Conservation (phyloP, 1,139 yeast genomes). For the Saccharomyces hybrid region DNA sequence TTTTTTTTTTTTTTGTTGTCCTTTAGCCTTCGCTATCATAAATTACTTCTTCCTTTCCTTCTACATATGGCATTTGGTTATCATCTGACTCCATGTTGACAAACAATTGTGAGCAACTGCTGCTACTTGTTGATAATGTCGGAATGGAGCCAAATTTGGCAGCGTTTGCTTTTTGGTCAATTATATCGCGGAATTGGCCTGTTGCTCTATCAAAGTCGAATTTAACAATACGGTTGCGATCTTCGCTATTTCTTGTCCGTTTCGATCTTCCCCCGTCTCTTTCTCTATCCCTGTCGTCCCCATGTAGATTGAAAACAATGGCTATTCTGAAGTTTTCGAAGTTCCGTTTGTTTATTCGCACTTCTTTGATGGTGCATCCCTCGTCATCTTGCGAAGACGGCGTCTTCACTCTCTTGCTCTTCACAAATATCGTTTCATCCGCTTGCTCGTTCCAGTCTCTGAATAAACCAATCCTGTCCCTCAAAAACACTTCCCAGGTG, state of each 20-base stretch:
- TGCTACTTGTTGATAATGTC: slow-evolving; percentile 1
- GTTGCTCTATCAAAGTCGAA: background rate
- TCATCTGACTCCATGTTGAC: background rate
- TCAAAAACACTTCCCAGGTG: slow-evolving; percentile 29
- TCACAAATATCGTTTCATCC: background rate
- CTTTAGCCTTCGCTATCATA: slow-evolving; percentile 8
- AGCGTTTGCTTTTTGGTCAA: background rate
- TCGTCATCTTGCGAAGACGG: background rate
- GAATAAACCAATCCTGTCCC: slow-evolving; percentile 25
- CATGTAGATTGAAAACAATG: slow-evolving; percentile 6
- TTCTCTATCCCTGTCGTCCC: background rate
- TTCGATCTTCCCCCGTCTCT: background rate
- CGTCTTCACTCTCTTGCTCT: slow-evolving; percentile 4
- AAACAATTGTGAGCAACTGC: background rate
- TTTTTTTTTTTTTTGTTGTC: background rate
- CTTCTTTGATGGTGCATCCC: background rate
- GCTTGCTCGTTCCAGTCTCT: slow-evolving; percentile 22
- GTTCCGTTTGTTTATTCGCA: slow-evolving; percentile 2
- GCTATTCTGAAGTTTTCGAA: slow-evolving; percentile 9
- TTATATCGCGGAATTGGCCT: background rate
- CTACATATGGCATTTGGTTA: background rate
- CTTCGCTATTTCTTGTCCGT: slow-evolving; percentile 1
- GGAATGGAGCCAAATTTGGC: background rate
- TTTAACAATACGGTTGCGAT: background rate
- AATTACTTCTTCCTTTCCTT: slow-evolving; percentile 5